Percentiles rank a stretch among this genome's conserved stretches.
Conservation (phyloP, 805 yeast species). For the Blastobotrys americana region DNA sequence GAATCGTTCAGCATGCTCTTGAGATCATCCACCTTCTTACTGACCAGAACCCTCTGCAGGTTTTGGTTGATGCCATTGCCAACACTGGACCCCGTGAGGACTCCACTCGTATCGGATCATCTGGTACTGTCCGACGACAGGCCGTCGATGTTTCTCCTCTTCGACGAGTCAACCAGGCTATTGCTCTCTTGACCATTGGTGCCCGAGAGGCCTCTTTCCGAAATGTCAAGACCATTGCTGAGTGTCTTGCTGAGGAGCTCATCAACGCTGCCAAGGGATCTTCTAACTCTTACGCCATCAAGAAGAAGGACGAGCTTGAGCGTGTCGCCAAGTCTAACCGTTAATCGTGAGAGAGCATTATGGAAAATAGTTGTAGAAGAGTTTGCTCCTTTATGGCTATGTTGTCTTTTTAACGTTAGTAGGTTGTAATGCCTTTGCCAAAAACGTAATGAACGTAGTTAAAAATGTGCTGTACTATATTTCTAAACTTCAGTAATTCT, state of each 20-base stretch:
- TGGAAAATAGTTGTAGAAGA: not conserved
- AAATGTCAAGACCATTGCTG: conserved; percentile 99
- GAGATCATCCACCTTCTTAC: conserved; percentile 96
- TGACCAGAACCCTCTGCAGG: conserved; percentile 99
- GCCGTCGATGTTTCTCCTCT: conserved; percentile 99
- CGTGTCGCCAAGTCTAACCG: conserved; percentile 99
- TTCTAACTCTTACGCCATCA: conserved; percentile 99
- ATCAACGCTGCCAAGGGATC: conserved; percentile 99
- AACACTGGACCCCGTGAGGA: conserved; percentile 99
- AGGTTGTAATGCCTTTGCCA: not conserved
- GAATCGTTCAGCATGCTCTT: conserved; percentile 98
- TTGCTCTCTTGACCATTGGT: conserved; percentile 96
- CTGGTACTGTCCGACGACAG: conserved; percentile 99
- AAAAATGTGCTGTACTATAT: too few species aligned
- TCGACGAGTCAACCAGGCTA: conserved; percentile 99
- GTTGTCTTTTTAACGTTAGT: not conserved
- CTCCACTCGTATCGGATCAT: conserved; percentile 99
- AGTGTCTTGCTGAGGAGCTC: conserved; percentile 99
- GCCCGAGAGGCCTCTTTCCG: conserved; percentile 99
- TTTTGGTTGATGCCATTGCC: conserved; percentile 96
- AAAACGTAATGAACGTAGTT: not conserved
- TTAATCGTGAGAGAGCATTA: conserved; percentile 37
- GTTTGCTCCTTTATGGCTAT: not conserved
- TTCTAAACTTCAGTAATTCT: too few species aligned
- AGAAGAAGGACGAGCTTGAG: conserved; percentile 99